A percentile compares a stretch with the other conserved stretches of the same genome.
These are phyloP conservation scores for Kwoniella bestiolae DNA, from an alignment of 768 basidiomycete genomes.

Conservation along the genomic window DNA sequence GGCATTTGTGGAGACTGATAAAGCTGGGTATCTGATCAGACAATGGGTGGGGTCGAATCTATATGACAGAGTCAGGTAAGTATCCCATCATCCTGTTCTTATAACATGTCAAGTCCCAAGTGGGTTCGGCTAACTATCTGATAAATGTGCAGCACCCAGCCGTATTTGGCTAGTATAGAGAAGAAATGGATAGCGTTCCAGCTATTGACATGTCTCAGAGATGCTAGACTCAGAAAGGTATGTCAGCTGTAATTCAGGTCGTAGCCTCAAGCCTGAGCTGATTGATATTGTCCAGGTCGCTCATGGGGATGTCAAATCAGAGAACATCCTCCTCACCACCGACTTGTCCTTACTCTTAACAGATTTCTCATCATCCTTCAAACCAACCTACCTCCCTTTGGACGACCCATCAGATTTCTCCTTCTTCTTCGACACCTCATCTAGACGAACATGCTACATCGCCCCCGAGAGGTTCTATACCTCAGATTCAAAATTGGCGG, in stretches of 20 bases:
- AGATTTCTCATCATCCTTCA: conserved; percentile 88
- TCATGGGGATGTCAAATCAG: conserved; percentile 97
- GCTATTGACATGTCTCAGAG: conserved; percentile 79
- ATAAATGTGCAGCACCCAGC: conserved; percentile 74
- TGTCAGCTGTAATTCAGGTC: conserved; percentile 16
- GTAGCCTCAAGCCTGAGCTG: neutral
- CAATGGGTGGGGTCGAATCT: conserved; percentile 94
- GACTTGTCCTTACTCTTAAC: conserved; percentile 95
- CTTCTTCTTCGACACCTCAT: conserved; percentile 95
- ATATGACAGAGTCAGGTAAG: conserved; percentile 95
- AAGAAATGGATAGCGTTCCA: conserved; percentile 99
- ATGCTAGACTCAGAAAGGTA: conserved; percentile 73
- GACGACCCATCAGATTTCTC: conserved; percentile 98
- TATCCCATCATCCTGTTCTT: neutral
- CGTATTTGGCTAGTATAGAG: conserved; percentile 86
- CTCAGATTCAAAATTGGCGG: conserved; percentile 72
- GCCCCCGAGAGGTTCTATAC: conserved; percentile 96
- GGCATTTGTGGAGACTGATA: conserved; percentile 88
- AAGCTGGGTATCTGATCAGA: conserved; percentile 90
- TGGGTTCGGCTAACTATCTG: neutral
- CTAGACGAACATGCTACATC: conserved; percentile 89
- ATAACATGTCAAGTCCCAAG: neutral
- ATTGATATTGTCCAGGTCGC: conserved; percentile 63
- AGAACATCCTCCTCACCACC: conserved; percentile 93
- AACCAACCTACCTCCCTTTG: conserved; percentile 90